These are phyloP conservation scores for Hymenoscyphus scutula DNA, from an alignment of 2,329 filamentous ascomycete species.

Conservation along the genomic window DNA sequence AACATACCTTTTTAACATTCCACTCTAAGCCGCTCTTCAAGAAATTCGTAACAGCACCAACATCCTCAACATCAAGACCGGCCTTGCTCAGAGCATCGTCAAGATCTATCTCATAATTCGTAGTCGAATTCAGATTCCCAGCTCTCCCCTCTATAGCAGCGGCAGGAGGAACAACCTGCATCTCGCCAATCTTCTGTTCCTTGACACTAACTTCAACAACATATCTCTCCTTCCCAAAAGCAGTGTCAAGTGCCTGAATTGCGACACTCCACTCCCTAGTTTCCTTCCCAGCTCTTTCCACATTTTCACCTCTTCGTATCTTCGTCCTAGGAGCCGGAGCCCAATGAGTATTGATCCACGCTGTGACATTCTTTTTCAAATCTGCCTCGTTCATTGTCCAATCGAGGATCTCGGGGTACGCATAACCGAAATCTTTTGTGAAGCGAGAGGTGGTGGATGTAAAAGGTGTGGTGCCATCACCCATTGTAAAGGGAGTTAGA, in stretches of 20 bases:
- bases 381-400: conserved; percentile 48
- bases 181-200: neutral
- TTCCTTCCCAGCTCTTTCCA: conserved; percentile 1
- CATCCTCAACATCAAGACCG: conserved; percentile 17
- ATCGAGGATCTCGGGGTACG: conserved; percentile 37
- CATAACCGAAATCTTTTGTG: conserved; percentile 28
- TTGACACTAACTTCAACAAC: conserved; percentile 16
- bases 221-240: conserved; percentile 22
- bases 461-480: conserved; percentile 27
- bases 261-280: conserved; percentile 4
- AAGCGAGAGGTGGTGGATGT: conserved; percentile 21
- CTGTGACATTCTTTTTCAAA: conserved; percentile 59
- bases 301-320: too few relatives aligned
- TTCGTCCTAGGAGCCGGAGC: neutral
- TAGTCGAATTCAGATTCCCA: conserved; percentile 11
- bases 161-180: neutral
- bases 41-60: conserved; percentile 16
- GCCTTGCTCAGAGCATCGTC: conserved; percentile 14
- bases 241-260: neutral
- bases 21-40: conserved; percentile 28
- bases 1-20: conserved; percentile 4
- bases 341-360: conserved; percentile 48
- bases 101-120: conserved; percentile 25
- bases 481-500: conserved; percentile 31
- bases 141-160: neutral